A percentile compares a stretch with the other conserved stretches of the same genome.
Evolutionary conservation across 2,329 filamentous ascomycete species (phyloP).

Genomic region (Clonostachys rosea): DNA sequence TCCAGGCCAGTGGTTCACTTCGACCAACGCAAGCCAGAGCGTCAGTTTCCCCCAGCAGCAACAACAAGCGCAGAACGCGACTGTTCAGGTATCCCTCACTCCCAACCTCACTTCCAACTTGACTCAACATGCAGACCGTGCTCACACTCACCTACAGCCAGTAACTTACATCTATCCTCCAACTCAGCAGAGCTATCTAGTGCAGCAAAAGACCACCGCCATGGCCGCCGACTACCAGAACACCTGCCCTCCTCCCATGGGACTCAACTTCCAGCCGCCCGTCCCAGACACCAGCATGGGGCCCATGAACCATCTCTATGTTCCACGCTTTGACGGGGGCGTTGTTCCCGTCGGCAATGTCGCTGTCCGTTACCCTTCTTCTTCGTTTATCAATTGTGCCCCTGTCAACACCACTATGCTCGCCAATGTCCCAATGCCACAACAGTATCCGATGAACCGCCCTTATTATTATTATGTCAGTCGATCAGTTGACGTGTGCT

Average conservation of each 20-base stretch:
- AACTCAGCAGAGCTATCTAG: too few species aligned
- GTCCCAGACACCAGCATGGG: slow-evolving; percentile 54
- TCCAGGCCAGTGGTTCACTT: slow-evolving; percentile 10
- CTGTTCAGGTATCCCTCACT: too few species aligned
- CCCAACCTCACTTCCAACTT: too few species aligned
- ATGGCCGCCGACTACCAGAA: slow-evolving; percentile 37
- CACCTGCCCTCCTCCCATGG: slow-evolving; percentile 26
- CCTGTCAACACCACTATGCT: too few species aligned
- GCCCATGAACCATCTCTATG: slow-evolving; percentile 48
- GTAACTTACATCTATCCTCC: too few species aligned
- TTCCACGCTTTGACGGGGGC: slow-evolving; percentile 44
- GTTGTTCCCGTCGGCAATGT: slow-evolving; percentile 4
- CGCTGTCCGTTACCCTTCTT: background rate
- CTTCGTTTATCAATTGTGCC: background rate
- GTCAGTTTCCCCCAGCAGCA: slow-evolving; percentile 6
- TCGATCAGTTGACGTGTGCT: too few species aligned
- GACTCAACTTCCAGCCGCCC: slow-evolving; percentile 52
- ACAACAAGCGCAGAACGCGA: background rate
- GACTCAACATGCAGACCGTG: too few species aligned
- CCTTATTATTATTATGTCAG: too few species aligned
- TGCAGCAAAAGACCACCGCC: slow-evolving; percentile 4
- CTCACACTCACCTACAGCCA: too few species aligned
- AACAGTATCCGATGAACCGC: too few species aligned
- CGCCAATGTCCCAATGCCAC: too few species aligned
- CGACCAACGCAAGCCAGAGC: slow-evolving; percentile 24